Conservation (phyloP, 2,329 filamentous ascomycete species). For the Calonectria honghensis region DNA sequence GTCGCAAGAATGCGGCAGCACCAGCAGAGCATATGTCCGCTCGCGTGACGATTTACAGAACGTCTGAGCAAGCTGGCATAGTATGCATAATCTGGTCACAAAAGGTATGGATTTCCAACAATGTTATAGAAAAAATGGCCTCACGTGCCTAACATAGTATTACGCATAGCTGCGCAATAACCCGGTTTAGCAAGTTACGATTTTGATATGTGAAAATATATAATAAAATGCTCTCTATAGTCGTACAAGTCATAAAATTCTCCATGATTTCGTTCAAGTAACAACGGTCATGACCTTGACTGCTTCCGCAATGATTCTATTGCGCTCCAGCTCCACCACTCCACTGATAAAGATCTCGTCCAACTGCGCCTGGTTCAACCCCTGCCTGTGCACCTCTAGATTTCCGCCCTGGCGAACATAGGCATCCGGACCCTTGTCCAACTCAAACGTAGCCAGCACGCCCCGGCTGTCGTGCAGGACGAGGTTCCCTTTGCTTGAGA, state of each 20-base stretch:
- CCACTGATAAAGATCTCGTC: slow-evolving; percentile 15
- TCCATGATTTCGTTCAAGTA: background rate
- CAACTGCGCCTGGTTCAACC: background rate
- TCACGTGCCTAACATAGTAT: too few relatives aligned
- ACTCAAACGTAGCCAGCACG: background rate
- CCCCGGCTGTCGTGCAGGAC: background rate
- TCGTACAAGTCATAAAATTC: background rate
- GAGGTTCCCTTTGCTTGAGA: background rate
- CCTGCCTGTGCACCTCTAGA: background rate
- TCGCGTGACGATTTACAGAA: background rate
- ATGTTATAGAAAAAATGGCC: too few relatives aligned
- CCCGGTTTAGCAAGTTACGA: too few relatives aligned
- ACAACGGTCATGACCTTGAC: background rate
- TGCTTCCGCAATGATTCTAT: background rate
- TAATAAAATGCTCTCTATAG: background rate
- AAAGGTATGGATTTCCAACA: too few relatives aligned
- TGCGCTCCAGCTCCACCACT: slow-evolving; percentile 2
- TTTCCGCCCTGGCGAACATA: background rate
- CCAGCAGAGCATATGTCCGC: background rate
- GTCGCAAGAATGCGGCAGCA: background rate
- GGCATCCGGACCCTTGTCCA: slow-evolving; percentile 3
- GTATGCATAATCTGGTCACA: too few relatives aligned
- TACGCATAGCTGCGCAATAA: too few relatives aligned
- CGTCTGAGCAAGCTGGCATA: too few relatives aligned
- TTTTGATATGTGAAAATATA: background rate